These are phyloP conservation scores for Brassica napus DNA, from an alignment of 345 rosid genomes.

Conservation along the genomic window Da-Ae NC_063449.1:28281501-28282000, in stretches of 20 bases:
- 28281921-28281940: background rate
- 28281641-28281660: conserved; percentile 16
- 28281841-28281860: conserved; percentile 43
- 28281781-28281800: conserved; percentile 34
- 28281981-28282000: conserved; percentile 62
- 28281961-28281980: conserved; percentile 54
- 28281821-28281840: conserved; percentile 44
- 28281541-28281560: conserved; percentile 55
- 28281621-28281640: background rate
- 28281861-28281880: conserved; percentile 43
- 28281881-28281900: background rate
- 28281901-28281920: background rate
- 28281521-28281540: conserved; percentile 51
- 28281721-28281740: background rate
- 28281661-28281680: conserved; percentile 33
- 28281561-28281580: conserved; percentile 69
- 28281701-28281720: conserved; percentile 30
- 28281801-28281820: conserved; percentile 37
- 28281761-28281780: conserved; percentile 17
- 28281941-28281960: conserved; percentile 55
- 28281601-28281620: too few relatives aligned
- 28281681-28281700: conserved; percentile 45
- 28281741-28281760: background rate
- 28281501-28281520: conserved; percentile 18
- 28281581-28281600: conserved; percentile 42